A percentile compares a stretch with the other conserved stretches of the same genome.
These are phyloP conservation scores for Vickermania spadyakhi DNA, from an alignment of 208 protist genomes.

Conservation along the genomic window DNA sequence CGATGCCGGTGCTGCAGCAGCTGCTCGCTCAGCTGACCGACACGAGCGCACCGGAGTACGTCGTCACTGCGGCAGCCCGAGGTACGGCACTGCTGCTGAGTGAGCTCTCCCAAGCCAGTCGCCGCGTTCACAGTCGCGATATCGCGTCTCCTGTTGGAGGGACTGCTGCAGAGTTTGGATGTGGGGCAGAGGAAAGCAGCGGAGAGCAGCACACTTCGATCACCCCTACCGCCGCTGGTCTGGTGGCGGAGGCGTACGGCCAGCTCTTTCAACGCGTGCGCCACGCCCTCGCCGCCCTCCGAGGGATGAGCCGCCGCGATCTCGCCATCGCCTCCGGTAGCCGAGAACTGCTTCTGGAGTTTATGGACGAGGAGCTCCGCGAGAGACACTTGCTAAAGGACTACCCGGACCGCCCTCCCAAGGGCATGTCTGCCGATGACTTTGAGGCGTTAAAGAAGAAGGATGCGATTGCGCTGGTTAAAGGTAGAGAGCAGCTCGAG, in stretches of 20 bases:
- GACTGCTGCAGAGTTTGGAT: no score
- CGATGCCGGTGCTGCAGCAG: conserved; percentile 19
- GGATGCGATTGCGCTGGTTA: conserved; percentile 62
- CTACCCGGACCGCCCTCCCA: conserved; percentile 69
- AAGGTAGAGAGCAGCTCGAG: conserved; percentile 54
- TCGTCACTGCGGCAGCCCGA: conserved; percentile 56
- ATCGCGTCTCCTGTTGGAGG: neutral
- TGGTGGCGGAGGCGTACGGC: conserved; percentile 10
- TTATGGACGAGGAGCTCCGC: conserved; percentile 45
- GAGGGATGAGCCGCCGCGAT: conserved; percentile 44
- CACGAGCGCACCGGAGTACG: conserved; percentile 19
- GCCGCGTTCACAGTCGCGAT: neutral
- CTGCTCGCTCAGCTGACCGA: no score
- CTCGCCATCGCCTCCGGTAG: conserved; percentile 61
- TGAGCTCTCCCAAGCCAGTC: neutral
- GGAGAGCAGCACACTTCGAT: no score
- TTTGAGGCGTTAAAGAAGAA: conserved; percentile 71
- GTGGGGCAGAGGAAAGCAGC: no score
- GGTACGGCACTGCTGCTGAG: conserved; percentile 59
- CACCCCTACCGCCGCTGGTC: neutral
- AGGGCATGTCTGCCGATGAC: conserved; percentile 78
- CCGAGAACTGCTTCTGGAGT: conserved; percentile 26
- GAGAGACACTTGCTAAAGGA: conserved; percentile 71
- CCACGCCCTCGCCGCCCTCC: conserved; percentile 40
- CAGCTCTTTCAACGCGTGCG: conserved; percentile 25